Evolutionary conservation across 768 basidiomycete genomes (phyloP), one percentile per base, ranked within the genome.

Genomic region (Kwoniella sp.): DNA sequence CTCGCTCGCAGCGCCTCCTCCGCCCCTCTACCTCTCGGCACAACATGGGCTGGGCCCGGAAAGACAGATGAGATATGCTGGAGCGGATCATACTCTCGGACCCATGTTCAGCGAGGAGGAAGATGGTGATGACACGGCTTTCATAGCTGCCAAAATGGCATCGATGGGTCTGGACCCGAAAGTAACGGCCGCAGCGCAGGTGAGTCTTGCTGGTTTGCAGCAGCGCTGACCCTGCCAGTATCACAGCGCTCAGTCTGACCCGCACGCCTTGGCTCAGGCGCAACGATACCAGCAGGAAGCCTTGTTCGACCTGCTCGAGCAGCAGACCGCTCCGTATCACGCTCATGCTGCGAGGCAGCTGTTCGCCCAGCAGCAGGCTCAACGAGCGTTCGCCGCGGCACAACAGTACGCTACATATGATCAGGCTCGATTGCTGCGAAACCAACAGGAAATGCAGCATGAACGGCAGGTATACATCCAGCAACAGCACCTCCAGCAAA

Each of bases 81-180:
- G 52, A 7, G 52, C 52, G 28, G 52, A 54, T 36, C 60, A 62
- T 41, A 67, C 65, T 9, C 54, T 67, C 5, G 65, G 65, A 20
- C 65, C 65, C 3, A 59, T 50, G 1, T 67, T 67, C 46, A 61
- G 59, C 32, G 62, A 63, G 15, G 65, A 67, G 22, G 65, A 64
- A 46, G 65, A 67, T 43, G 65, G 62, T 4, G 65, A 67, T 43
- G 65, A 67, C 46, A 52, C 62, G 11, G 62, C 53, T 34, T 67
- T 58, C 36, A 64, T 67, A 26, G 62, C 65, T 20, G 37, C 51
- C 8, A 59, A 62, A 45, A 67, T 67, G 65, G 60, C 56, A n/a
- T 36, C 36, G 3, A 38, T 58, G 28, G 57, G 57, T 9, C 17
- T 58, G 46, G 50, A 58, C 41, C 57, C 51, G 7, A 53, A 39